These are phyloP conservation scores for Tuber aestivum DNA, from an alignment of 495 filamentous ascomycete genomes.

Conservation along the genomic window DNA sequence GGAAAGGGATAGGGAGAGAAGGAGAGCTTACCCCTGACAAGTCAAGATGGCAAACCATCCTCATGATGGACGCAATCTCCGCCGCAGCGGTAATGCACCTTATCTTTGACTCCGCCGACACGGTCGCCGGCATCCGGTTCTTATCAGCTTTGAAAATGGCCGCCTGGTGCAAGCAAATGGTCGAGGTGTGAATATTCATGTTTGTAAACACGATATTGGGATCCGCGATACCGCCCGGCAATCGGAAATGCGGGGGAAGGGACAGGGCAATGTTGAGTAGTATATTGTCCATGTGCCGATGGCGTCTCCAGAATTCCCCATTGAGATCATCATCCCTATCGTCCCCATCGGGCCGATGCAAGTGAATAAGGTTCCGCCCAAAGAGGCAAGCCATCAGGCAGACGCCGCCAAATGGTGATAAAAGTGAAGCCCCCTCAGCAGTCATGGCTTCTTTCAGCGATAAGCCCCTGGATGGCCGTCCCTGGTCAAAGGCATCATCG, in stretches of 20 bases:
- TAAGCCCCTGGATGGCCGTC: conserved; percentile 63
- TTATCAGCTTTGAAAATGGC: conserved; percentile 96
- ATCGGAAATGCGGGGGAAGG: conserved; percentile 72
- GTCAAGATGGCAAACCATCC: conserved; percentile 87
- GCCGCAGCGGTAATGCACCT: conserved; percentile 89
- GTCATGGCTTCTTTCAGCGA: conserved; percentile 65
- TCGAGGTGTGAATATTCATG: conserved; percentile 93
- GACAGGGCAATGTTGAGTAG: conserved; percentile 78
- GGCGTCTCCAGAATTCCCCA: conserved; percentile 93
- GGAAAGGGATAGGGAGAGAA: not conserved
- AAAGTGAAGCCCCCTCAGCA: conserved; percentile 60
- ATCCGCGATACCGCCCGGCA: conserved; percentile 69
- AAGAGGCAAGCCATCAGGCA: conserved; percentile 81
- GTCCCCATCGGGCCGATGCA: conserved; percentile 79
- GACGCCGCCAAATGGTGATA: conserved; percentile 76
- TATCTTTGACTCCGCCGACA: conserved; percentile 82
- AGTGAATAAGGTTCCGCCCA: conserved; percentile 87
- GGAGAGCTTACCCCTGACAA: conserved; percentile 62
- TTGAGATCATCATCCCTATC: conserved; percentile 84
- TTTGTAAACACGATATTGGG: conserved; percentile 91
- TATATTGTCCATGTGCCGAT: conserved; percentile 82
- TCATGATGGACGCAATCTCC: conserved; percentile 95
- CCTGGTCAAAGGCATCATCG: conserved; percentile 81
- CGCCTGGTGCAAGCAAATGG: conserved; percentile 94
- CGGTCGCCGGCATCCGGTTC: conserved; percentile 67